Evolutionary conservation across 768 basidiomycete genomes (phyloP), one percentile per base, ranked within the genome.

Genomic region (Leucogyrophana mollusca): DNA sequence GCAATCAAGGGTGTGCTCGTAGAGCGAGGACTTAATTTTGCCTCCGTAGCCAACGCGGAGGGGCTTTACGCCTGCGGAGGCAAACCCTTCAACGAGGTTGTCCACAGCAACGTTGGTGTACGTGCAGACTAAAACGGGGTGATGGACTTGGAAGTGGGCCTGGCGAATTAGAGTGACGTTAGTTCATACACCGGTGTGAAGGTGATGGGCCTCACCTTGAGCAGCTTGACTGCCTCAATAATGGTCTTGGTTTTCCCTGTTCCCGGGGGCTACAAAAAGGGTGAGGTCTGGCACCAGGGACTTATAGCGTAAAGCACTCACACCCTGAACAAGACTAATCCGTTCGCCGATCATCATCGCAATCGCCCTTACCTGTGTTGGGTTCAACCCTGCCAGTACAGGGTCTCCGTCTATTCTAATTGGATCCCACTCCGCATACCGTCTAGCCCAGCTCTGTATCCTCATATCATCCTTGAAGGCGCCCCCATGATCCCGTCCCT

Each of bases 61-160:
- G 2, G 93, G 85, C 51, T 81, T 82, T 37, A 94, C 63, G 3
- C 81, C 79, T 1, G 76, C 71, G 6, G 67, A 64, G 8, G 72
- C 73, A 20, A 94, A 72, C 0, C 88, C 88, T 58, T 87, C 83
- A 30, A 94, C 81, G 8, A 96, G 80, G 54, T 94, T 90, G 60
- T 96, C 93, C 16, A 94, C 91, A 0, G 94, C 93, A 16, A 83
- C 89, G 55, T 96, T 94, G 33, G 94, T 96, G 60, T 90, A 95
- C 0, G 94, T 94, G 62, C 90, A 90, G n/a, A 95, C 86, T 11
- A 97, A 78, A 33, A 95, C 72, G 1, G 92, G 92, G 27, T 87
- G 79, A 4, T 88, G 80, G 9, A 94, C 82, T 62, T 86, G 74
- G 61, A 94, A 97, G 58, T 91, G 81, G 3, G 68, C 61, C 85